Evolutionary conservation across 352 stramenopile genomes (phyloP).

Genomic region (Phytophthora pistaciae): DNA sequence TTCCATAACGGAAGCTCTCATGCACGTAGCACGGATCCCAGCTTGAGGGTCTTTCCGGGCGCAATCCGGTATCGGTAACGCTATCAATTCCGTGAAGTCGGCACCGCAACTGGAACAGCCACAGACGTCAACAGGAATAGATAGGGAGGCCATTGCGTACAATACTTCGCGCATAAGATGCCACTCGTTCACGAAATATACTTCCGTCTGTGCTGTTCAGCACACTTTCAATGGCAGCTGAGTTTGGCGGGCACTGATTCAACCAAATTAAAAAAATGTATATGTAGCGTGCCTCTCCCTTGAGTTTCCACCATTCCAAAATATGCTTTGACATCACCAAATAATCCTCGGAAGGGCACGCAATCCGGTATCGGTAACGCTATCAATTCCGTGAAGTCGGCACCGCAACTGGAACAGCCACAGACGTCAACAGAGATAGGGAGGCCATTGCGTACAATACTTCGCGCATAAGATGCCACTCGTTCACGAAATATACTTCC

Average conservation of each 20-base stretch:
- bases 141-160: not conserved
- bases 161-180: not conserved
- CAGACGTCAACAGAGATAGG: not conserved
- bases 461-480: not conserved
- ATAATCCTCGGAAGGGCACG: conserved; percentile 1
- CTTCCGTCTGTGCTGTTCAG: not conserved
- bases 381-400: not conserved
- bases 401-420: not conserved
- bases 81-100: not conserved
- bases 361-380: not conserved
- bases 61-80: not conserved
- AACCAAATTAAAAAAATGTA: conserved; percentile 11
- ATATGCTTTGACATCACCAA: conserved; percentile 1
- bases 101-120: not conserved
- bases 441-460: not conserved
- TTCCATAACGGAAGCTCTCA: not conserved
- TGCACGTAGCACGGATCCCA: not conserved
- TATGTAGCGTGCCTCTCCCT: not conserved
- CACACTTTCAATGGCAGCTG: not conserved
- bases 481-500: conserved; percentile 2
- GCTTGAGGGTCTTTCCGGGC: not conserved
- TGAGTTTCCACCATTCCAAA: conserved; percentile 3
- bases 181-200: conserved; percentile 2
- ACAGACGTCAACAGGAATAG: not conserved
- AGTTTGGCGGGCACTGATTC: conserved; percentile 3